Base-by-base conservation (phyloP, 2,329 filamentous ascomycete species). In the Clarireedia hainanense region DNA sequence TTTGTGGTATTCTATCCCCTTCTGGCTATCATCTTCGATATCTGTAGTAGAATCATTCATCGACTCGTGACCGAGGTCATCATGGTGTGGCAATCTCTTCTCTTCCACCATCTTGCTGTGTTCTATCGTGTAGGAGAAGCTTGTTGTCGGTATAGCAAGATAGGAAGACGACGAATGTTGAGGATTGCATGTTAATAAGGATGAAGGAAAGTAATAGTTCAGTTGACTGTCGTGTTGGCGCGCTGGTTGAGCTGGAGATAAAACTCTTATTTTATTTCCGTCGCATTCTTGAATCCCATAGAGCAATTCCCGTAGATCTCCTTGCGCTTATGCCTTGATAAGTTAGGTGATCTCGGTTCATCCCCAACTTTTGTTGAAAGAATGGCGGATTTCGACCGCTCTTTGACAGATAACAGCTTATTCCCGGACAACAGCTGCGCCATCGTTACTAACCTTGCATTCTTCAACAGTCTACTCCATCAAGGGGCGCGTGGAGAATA, bases 21-120 rank as follows among this genome's bases (percentile, higher is more conserved):
- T 58, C 45, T 57, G 40, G 10, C 52, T 52, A 34, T 58, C 43
- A 40, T 52, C 52, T 20, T 57, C 30, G 10, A 56, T 17, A n/a
- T 55, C 52, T n/a, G 52, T 55, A 24, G 23, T 54, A 17, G 52
- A 50, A 14, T 50, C 52, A 24, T 17, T 47, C 27, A 55, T 36
- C 10, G 58, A 60, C 27, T 48, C 50, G 2, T 47, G 59, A 7
- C 57, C 59, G 34, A 58, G 50, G 30, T 61, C 59, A 43, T 58
- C 59, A 34, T 57, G 24, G n/a, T 45, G 46, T 7, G 59, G 53
- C 7, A 62, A 55, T 30, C 59, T 55, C 30, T 58, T 57, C 50
- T 61, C 59, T 24, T 57, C 47, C 24, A 57, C 58, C 60, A 65
- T 65, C n/a, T 36, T 57, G 14, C 7, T 17, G 17, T 10, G 24